Evolutionary conservation across 2,329 filamentous ascomycete species (phyloP), one percentile per base, ranked within the genome.

Genomic region (Ceratocystiopsis brevicomis): DNA sequence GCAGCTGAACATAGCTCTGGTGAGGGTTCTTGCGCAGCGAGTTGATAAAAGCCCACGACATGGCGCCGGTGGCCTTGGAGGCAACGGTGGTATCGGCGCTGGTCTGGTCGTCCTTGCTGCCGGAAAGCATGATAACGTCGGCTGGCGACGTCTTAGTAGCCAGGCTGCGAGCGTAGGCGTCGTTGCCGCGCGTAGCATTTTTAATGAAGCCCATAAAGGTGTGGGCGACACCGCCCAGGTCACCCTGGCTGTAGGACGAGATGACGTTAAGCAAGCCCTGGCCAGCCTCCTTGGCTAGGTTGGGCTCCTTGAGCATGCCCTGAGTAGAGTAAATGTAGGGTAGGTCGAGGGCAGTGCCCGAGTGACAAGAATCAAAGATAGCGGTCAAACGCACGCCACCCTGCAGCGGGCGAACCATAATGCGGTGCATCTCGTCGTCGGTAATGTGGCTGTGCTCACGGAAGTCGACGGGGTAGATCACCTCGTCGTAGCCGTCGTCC

Each of bases 61-160:
- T 96, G 60, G 90, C 90, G 44, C 90, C 90, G 0, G 90, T 98
- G 33, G 90, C 88, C 63, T 95, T 73, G 45, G 84, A 77, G 38
- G 71, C 75, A 51, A 96, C 95, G 25, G 77, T 82, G 13, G 90
- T 87, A 59, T 98, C 90, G 62, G 85, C 82, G 46, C 86, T 93
- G 52, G 90, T 98, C 63, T 96, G 90, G 48, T 79, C 76, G 57
- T 98, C 90, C 62, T 94, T 95, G 65, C 84, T 92, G 45, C 90
- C 90, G 48, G 84, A 93, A 81, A 87, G 94, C 83, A 95, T 93
- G 57, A 98, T 76, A 32, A 98, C 90, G 61, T 98, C 90, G 37
- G 90, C 90, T 1, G 87, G 80, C 44, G 81, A 90, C 15, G 90
- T 96, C 65, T 92, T 92, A 37, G 88, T 96, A 51, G 81, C 73